Evolutionary conservation across 139 green algal genomes (phyloP).

Genomic region (Protoeuglena noctilucae): DNA sequence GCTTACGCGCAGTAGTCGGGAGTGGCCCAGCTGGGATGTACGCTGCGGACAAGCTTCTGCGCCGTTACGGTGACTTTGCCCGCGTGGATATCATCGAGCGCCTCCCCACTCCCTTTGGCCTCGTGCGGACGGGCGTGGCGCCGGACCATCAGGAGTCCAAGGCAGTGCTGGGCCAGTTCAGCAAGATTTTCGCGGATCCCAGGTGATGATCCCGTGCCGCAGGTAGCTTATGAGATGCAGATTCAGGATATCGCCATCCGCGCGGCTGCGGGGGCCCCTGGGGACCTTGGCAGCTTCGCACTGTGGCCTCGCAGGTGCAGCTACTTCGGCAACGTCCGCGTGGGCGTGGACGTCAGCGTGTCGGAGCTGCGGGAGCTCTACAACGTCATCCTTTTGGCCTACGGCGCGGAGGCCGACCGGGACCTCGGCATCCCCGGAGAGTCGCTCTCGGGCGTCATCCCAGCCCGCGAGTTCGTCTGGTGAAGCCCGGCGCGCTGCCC

Average conservation of each 20-base stretch:
- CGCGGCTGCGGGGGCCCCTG: too few species aligned
- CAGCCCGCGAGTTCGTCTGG: conserved; percentile 86
- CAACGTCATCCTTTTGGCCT: conserved; percentile 41
- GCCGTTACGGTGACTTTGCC: background rate
- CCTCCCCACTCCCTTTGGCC: conserved; percentile 80
- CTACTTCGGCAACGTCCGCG: conserved; percentile 72
- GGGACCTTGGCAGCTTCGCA: too few species aligned
- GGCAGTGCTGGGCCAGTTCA: conserved; percentile 85
- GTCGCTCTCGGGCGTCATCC: conserved; percentile 35
- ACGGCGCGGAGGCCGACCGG: conserved; percentile 73
- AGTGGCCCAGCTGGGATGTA: conserved; percentile 77
- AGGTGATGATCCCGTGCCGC: too few species aligned
- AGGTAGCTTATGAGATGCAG: too few species aligned
- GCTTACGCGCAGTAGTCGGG: too few species aligned
- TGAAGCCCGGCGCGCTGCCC: too few species aligned
- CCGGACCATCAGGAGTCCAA: conserved; percentile 93
- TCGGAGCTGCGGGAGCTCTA: conserved; percentile 52
- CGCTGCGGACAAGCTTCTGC: conserved; percentile 42
- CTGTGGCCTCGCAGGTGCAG: too few species aligned
- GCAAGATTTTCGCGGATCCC: conserved; percentile 23
- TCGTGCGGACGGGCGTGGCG: conserved; percentile 82
- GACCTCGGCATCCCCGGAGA: conserved; percentile 61
- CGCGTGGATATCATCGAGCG: conserved; percentile 48
- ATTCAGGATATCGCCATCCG: too few species aligned
- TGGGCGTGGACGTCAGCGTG: conserved; percentile 47